Conservation (phyloP, 2,329 filamentous ascomycete species). For the Immersiporthe knoxdaviesiana region DNA sequence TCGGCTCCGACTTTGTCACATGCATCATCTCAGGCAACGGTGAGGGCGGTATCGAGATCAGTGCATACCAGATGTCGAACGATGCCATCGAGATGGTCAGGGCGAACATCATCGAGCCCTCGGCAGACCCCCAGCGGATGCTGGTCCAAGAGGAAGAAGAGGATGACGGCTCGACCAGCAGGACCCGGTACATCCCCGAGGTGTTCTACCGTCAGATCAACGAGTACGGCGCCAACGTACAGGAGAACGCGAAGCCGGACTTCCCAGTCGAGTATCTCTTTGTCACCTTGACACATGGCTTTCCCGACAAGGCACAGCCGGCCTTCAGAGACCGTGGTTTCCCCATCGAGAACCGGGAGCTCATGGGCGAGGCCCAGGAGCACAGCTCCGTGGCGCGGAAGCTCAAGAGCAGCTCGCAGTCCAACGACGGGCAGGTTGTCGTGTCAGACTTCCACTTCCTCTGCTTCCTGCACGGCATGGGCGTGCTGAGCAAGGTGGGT, state of each 20-base stretch:
- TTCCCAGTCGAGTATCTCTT: constrained; percentile 97
- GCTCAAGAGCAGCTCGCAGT: constrained; percentile 64
- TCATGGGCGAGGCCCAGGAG: constrained; percentile 85
- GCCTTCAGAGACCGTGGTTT: constrained; percentile 76
- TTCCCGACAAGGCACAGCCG: constrained; percentile 79
- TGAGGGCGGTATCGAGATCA: constrained; percentile 82
- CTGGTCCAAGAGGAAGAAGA: constrained; percentile 92
- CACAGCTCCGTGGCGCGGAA: constrained; percentile 68
- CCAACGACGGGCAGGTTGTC: constrained; percentile 64
- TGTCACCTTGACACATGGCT: constrained; percentile 94
- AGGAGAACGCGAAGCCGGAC: constrained; percentile 93
- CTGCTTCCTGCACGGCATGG: constrained; percentile 81
- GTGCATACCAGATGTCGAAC: constrained; percentile 93
- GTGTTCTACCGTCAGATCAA: constrained; percentile 96
- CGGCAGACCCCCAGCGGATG: constrained; percentile 91
- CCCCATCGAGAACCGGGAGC: constrained; percentile 88
- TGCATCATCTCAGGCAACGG: constrained; percentile 95
- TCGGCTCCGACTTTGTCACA: constrained; percentile 96
- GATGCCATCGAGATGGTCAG: constrained; percentile 96
- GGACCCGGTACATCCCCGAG: constrained; percentile 89
- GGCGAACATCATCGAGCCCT: constrained; percentile 93
- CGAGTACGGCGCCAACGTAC: constrained; percentile 93
- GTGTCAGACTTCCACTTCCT: constrained; percentile 94
- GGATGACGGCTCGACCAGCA: constrained; percentile 69
- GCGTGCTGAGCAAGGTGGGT: constrained; percentile 81